phyloP scores from a whole-genome alignment of 2,329 filamentous ascomycete genomes.

The Cordyceps fumosorosea region DNA sequence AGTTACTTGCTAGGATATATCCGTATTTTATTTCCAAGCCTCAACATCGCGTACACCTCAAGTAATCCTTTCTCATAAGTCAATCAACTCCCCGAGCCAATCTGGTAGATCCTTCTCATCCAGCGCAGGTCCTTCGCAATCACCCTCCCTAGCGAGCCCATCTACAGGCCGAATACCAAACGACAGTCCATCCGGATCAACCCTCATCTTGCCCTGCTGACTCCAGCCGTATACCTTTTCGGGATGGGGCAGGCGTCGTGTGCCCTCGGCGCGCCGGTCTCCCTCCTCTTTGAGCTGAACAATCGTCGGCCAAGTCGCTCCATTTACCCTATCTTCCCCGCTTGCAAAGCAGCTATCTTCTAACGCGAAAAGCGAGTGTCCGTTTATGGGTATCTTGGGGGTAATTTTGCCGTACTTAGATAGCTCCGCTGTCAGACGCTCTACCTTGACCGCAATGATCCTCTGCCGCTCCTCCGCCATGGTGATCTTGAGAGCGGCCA shows the following conservation, averaged over 20 bases:
- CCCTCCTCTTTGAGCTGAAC: constrained; percentile 7
- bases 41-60: not conserved
- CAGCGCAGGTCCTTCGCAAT: not conserved
- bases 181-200: not conserved
- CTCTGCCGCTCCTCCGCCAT: constrained; percentile 4
- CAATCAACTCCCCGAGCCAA: constrained; percentile 5
- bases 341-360: not conserved
- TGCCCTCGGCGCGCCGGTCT: constrained; percentile 1
- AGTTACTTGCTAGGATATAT: not conserved
- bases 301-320: constrained; percentile 6
- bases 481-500: not conserved
- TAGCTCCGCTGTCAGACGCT: constrained; percentile 5
- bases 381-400: not conserved
- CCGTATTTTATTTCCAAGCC: not conserved
- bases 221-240: not conserved
- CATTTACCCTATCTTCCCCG: not conserved
- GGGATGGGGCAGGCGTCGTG: not conserved
- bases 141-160: not conserved
- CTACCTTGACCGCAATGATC: constrained; percentile 6
- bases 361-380: not conserved
- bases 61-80: not conserved
- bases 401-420: not conserved
- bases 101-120: not conserved
- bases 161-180: constrained; percentile 6
- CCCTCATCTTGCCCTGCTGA: not conserved